Base-by-base conservation (phyloP, 2,329 filamentous ascomycete species). In the Raffaelea albimanens region DNA sequence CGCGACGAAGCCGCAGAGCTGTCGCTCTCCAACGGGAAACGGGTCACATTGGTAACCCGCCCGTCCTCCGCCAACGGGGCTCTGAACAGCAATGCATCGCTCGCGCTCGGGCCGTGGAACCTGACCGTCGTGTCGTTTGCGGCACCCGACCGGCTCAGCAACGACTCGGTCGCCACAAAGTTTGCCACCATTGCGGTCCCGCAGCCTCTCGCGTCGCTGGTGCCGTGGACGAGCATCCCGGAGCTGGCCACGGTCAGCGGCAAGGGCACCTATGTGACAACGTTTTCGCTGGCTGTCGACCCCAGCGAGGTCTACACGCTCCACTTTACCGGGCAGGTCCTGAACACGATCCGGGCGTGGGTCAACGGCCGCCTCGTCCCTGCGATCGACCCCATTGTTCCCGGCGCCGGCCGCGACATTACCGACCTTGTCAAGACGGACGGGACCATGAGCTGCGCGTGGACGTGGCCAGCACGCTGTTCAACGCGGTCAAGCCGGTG, bases 391-490 rank as follows among this genome's bases (percentile, higher is more conserved):
- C 53, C 50, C 23, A 34, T 46, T 5, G 49, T 21, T n/a, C 16
- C n/a, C 4, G 20, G 31, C 2, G 42, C 33, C 34, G 40, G 38
- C 8, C 41, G 34, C 22, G 51, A 53, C 42, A 47, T 54, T 19
- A 34, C 45, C 13, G 13, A 25, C 18, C 45, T 45, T 7, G 41
- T 53, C 10, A 21, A 9, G 14, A 43, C 16, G n/a, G 4, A 13
- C 43, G 51, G 4, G 38, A 44, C 25, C 50, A 52, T 40, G 21
- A 21, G 5, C 29, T 55, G 18, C 31, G 21, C 8, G 49, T 55
- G 40, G 50, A 52, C 31, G 50, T 48, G 13, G 39, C 50, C 16
- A 52, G 50, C 16, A 48, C 51, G 20, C 50, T 55, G 19, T 45
- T 52, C 38, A 55, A 55, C 39, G 44, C 44, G 21, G 44, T 49